Conservation (phyloP, 2,329 filamentous ascomycete species). For the Ploettnerulaceae sp. region DNA sequence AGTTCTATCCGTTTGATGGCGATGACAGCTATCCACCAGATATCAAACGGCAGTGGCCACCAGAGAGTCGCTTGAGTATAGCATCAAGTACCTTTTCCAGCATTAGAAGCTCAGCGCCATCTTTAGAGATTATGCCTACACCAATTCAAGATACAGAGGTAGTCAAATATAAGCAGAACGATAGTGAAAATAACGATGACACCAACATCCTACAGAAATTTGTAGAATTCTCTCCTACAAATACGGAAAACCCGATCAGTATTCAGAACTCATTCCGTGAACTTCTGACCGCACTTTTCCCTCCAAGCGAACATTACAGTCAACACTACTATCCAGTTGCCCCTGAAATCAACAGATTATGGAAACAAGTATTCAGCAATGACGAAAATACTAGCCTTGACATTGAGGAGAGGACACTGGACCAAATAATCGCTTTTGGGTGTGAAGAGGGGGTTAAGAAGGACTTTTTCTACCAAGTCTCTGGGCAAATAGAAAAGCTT, state of each 20-base stretch:
- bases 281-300: slow-evolving; percentile 48
- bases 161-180: too few species aligned
- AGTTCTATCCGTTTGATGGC: slow-evolving; percentile 12
- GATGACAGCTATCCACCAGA: slow-evolving; percentile 13
- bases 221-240: slow-evolving; percentile 20
- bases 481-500: slow-evolving; percentile 49
- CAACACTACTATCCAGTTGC: slow-evolving; percentile 46
- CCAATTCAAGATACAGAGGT: too few species aligned
- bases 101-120: slow-evolving; percentile 7
- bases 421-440: slow-evolving; percentile 57
- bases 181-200: too few species aligned
- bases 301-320: slow-evolving; percentile 42
- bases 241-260: slow-evolving; percentile 39
- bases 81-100: background rate
- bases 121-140: slow-evolving; percentile 1
- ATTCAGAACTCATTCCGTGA: slow-evolving; percentile 54
- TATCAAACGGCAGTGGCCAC: slow-evolving; percentile 9
- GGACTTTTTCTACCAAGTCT: slow-evolving; percentile 45
- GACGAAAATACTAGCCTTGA: slow-evolving; percentile 17
- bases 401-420: slow-evolving; percentile 40
- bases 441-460: slow-evolving; percentile 50
- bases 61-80: background rate
- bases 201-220: slow-evolving; percentile 22
- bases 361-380: slow-evolving; percentile 33
- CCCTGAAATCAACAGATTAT: slow-evolving; percentile 41